Evolutionary conservation across 1,284 basidiomycete genomes (phyloP).

Genomic region (Heliocybe sulcata): DNA sequence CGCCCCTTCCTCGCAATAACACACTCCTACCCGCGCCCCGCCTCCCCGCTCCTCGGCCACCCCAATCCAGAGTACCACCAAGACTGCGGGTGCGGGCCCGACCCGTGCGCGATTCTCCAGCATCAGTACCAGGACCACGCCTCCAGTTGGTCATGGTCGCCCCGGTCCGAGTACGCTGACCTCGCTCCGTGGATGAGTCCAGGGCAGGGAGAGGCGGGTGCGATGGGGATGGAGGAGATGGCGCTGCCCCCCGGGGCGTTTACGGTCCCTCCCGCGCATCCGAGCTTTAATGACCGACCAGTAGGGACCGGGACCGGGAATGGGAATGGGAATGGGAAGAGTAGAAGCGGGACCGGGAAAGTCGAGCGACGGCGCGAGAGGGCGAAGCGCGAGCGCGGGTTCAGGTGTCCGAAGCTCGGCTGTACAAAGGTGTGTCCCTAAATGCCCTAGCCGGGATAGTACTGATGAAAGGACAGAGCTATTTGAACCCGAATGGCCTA

Average conservation of each 20-base stretch:
- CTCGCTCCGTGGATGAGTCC: background rate
- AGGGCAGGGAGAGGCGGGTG: background rate
- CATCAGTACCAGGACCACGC: background rate
- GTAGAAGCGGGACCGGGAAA: background rate
- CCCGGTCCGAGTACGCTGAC: too few relatives aligned
- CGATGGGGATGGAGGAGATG: background rate
- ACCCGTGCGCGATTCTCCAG: background rate
- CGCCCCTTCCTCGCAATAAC: constrained; percentile 5
- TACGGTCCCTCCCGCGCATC: background rate
- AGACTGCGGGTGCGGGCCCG: background rate
- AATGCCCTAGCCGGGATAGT: background rate
- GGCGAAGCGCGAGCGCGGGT: background rate
- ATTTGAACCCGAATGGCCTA: constrained; percentile 56
- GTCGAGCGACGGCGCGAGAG: background rate
- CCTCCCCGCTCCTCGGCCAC: background rate
- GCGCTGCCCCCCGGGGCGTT: background rate
- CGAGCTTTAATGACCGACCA: background rate
- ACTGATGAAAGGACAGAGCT: constrained; percentile 13
- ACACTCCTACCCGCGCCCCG: background rate
- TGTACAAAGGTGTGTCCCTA: constrained; percentile 29
- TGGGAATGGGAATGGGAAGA: background rate
- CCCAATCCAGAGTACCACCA: constrained; percentile 4
- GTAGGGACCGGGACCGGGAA: background rate
- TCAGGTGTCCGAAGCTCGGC: constrained; percentile 12
- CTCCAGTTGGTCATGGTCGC: background rate